Evolutionary conservation across 2,329 filamentous ascomycete species (phyloP), one percentile per base, ranked within the genome.

Genomic region (Pseudonectria buxi): DNA sequence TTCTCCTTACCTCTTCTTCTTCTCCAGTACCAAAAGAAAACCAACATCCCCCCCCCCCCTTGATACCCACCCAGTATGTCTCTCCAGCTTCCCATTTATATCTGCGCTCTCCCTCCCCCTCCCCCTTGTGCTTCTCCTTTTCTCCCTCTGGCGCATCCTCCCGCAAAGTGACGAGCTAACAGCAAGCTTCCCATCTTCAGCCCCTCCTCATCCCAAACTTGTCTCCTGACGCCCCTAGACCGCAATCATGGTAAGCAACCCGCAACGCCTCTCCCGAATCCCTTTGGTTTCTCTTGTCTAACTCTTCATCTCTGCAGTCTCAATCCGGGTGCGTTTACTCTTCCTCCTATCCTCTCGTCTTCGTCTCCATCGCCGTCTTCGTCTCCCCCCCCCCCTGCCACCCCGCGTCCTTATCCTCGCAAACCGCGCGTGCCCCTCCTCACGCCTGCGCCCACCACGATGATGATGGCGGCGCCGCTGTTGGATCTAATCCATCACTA

Each of bases 311-410:
- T 38, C 33, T 41, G 13, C 40, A 81, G 77, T 81, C 77, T 78
- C 74, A 79, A 74, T 81, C 77, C 63, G 77, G 77, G 77, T 81
- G 69, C 61, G 75, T 77, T 43, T n/a, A n/a, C n/a, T n/a, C n/a
- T n/a, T n/a, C n/a, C n/a, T n/a, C n/a, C n/a, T n/a, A n/a, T n/a
- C n/a, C n/a, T n/a, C n/a, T n/a, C n/a, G 27, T 40, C 39, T 43
- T 45, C 51, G 47, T 50, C 40, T 44, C 48, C 51, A 36, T 29
- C 33, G 11, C 27, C 37, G 16, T 40, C 31, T 79, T 67, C 62
- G 74, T 77, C 43, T 24, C 39, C 39, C 47, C 44, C 43, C 40
- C 43, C 38, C 41, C 43, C 51, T 28, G 18, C 24, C 22, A 14
- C 39, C 38, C 40, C 30, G 30, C 40, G 24, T 34, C 37, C 28